phyloP scores from a whole-genome alignment of 2,329 filamentous ascomycete genomes.

The Ilyonectria destructans region DNA sequence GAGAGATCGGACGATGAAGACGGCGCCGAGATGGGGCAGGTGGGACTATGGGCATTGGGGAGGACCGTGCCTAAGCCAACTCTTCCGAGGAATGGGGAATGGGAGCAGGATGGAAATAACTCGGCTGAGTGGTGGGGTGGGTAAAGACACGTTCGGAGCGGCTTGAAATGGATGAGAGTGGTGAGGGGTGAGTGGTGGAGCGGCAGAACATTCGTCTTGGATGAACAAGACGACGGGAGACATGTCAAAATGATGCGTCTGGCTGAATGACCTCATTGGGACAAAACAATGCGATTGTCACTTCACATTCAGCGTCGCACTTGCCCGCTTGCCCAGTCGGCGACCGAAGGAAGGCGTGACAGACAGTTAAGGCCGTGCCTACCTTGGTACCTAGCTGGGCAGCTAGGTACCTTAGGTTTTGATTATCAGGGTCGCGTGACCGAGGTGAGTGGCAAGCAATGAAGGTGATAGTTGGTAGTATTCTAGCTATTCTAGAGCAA shows the following conservation, averaged over 20 bases:
- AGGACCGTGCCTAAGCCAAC: conserved; percentile 24
- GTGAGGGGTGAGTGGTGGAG: background rate
- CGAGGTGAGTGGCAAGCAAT: no score
- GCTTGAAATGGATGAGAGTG: background rate
- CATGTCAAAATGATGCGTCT: background rate
- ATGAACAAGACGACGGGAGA: background rate
- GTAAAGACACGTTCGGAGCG: background rate
- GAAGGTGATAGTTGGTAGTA: background rate
- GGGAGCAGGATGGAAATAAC: conserved; percentile 13
- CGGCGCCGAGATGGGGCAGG: conserved; percentile 46
- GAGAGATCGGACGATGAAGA: conserved; percentile 49
- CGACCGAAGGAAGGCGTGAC: background rate
- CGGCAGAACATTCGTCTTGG: background rate
- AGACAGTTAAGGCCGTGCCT: background rate
- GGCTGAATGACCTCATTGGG: conserved; percentile 3
- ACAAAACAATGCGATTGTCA: conserved; percentile 2
- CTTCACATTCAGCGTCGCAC: conserved; percentile 7
- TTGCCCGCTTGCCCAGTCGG: background rate
- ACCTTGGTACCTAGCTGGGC: background rate
- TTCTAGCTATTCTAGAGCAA: background rate
- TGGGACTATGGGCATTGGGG: conserved; percentile 27
- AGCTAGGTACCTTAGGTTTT: no score
- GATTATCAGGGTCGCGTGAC: no score
- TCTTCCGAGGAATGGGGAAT: conserved; percentile 22
- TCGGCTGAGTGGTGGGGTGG: conserved; percentile 4